phyloP scores from a whole-genome alignment of 139 green algal genomes.

The Picochlorum costavermella region DNA sequence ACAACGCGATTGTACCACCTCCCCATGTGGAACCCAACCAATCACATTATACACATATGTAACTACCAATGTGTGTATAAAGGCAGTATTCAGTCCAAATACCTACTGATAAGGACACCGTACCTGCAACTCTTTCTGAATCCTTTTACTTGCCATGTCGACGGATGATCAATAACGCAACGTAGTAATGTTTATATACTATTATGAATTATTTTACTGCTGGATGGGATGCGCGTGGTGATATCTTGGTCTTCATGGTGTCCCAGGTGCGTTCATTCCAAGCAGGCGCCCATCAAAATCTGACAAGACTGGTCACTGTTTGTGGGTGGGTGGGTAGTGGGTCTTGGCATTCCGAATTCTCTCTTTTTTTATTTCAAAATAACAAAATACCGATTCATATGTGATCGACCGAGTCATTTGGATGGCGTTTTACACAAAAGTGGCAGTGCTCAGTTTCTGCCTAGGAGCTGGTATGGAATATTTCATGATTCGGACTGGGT shows the following conservation, averaged over 20 bases:
- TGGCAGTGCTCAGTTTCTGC: constrained; percentile 22
- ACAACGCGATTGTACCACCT: too few species aligned
- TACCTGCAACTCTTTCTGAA: constrained; percentile 79
- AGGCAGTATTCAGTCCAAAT: too few species aligned
- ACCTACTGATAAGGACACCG: background rate
- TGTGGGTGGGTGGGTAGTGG: too few species aligned
- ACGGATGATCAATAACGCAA: background rate
- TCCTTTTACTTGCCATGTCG: constrained; percentile 76
- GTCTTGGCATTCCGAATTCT: too few species aligned
- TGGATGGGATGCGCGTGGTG: too few species aligned
- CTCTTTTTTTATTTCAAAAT: background rate
- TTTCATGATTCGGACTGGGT: constrained; percentile 90
- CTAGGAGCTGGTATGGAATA: constrained; percentile 68
- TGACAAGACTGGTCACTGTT: too few species aligned
- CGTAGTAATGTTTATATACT: too few species aligned
- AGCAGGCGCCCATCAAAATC: too few species aligned
- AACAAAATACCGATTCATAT: background rate
- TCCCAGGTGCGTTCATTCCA: too few species aligned
- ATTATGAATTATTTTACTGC: too few species aligned
- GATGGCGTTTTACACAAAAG: background rate
- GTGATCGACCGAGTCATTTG: background rate
- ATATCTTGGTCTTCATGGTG: too few species aligned
- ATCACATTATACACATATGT: background rate
- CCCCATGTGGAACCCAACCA: background rate
- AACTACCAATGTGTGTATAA: too few species aligned